A percentile compares a stretch with the other conserved stretches of the same genome.
These are phyloP conservation scores for Akebia trifoliata DNA, from an alignment of 164 flowering plant genomes.

Conservation along the genomic window DNA sequence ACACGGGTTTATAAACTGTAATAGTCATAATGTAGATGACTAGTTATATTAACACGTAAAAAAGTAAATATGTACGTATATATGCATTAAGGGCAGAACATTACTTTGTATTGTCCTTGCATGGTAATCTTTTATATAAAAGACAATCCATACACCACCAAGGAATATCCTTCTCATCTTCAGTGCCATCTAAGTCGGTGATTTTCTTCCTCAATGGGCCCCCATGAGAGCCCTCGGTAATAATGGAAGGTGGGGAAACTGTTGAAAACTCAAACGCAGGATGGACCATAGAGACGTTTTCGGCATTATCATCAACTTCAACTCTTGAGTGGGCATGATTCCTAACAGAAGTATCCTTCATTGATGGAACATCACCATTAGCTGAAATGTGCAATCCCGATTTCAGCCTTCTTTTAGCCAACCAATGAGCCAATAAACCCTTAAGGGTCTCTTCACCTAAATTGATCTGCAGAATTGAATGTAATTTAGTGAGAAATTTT, in stretches of 20 bases:
- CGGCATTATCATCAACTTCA: constrained; percentile 71
- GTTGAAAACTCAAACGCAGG: constrained; percentile 90
- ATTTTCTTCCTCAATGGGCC: constrained; percentile 98
- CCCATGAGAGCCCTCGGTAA: constrained; percentile 94
- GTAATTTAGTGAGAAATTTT: not conserved
- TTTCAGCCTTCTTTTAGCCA: constrained; percentile 64
- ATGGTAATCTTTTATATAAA: constrained; percentile 78
- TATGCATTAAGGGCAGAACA: constrained; percentile 5
- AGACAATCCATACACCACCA: constrained; percentile 97
- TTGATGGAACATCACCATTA: constrained; percentile 67
- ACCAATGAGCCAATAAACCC: constrained; percentile 83
- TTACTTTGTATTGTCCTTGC: constrained; percentile 94
- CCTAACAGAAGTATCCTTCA: constrained; percentile 49
- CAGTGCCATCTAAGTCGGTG: constrained; percentile 86
- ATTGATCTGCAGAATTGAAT: constrained; percentile 63
- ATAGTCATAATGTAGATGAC: too few species aligned
- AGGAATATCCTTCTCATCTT: constrained; percentile 94
- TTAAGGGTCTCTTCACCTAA: constrained; percentile 94
- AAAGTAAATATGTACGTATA: too few species aligned
- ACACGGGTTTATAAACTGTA: too few species aligned
- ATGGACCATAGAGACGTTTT: constrained; percentile 57
- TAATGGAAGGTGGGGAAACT: constrained; percentile 78
- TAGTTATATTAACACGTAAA: too few species aligned
- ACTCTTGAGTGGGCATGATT: constrained; percentile 55
- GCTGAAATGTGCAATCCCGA: constrained; percentile 55